Conservation (phyloP, 1,284 basidiomycete species). For the Trichosporon coremiiforme region DNA sequence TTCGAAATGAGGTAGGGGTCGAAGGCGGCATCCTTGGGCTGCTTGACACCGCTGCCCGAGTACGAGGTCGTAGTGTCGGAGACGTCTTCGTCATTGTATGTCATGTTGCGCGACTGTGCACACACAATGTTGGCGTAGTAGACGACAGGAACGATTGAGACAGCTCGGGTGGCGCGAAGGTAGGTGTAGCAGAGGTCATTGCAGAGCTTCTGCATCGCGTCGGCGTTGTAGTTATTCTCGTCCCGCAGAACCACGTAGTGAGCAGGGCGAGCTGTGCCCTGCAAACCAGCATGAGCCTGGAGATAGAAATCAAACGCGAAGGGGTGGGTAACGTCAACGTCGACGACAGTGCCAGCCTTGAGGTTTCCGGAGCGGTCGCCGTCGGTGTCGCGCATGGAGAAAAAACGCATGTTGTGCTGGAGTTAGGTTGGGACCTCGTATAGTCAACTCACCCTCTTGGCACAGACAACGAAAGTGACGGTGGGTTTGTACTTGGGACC, state of each 20-base stretch:
- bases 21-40: conserved; percentile 14
- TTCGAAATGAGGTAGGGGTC: conserved; percentile 20
- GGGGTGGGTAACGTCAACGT: conserved; percentile 56
- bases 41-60: conserved; percentile 19
- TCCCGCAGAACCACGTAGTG: conserved; percentile 54
- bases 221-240: conserved; percentile 49
- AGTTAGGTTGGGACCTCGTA: background rate
- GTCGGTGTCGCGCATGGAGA: conserved; percentile 46
- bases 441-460: conserved; percentile 43
- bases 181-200: conserved; percentile 56
- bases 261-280: conserved; percentile 57
- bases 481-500: conserved; percentile 50
- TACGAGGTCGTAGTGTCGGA: conserved; percentile 18
- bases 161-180: conserved; percentile 55
- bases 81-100: conserved; percentile 47
- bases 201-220: conserved; percentile 49
- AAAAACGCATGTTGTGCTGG: conserved; percentile 58
- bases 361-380: conserved; percentile 57
- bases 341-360: conserved; percentile 54
- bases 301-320: conserved; percentile 56
- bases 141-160: conserved; percentile 53
- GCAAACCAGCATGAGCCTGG: conserved; percentile 53
- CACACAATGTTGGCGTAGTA: conserved; percentile 52
- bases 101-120: conserved; percentile 53
- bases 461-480: conserved; percentile 55